phyloP scores from a whole-genome alignment of 345 rosid species.

The Populus pruinosa region DNA sequence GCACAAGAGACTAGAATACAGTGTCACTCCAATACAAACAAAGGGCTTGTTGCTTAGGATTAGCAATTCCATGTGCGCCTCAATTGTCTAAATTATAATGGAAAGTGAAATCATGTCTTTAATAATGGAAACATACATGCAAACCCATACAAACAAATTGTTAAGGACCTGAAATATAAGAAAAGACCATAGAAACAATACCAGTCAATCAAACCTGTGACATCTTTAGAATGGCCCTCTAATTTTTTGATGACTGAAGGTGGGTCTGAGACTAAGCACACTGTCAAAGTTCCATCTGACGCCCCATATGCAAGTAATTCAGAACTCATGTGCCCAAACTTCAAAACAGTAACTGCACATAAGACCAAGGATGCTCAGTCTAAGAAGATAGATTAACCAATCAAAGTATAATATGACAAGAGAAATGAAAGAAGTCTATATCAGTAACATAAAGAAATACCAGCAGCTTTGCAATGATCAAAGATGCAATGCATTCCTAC shows the following conservation, averaged over 20 bases:
- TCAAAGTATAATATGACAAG: neutral
- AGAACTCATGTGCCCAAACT: conserved; percentile 97
- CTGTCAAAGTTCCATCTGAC: conserved; percentile 86
- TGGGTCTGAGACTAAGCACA: conserved; percentile 72
- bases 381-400: conserved; percentile 4
- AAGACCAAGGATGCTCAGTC: conserved; percentile 18
- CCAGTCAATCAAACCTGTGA: conserved; percentile 97
- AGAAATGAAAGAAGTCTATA: conserved; percentile 4
- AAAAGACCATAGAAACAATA: conserved; percentile 48
- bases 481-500: conserved; percentile 98
- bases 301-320: conserved; percentile 93
- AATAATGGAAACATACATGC: neutral
- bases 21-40: neutral
- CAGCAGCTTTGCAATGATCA: conserved; percentile 93
- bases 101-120: neutral
- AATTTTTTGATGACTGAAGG: conserved; percentile 62
- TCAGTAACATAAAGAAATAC: conserved; percentile 29
- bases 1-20: neutral
- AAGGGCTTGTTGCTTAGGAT: neutral
- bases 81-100: neutral
- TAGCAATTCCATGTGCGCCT: neutral
- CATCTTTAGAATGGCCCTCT: conserved; percentile 83
- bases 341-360: conserved; percentile 79
- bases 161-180: conserved; percentile 16
- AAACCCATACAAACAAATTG: neutral